Evolutionary conservation across 192 early-diverging fungal species (phyloP), one percentile per base, ranked within the genome.

Genomic region (Coemansia sp.): DNA sequence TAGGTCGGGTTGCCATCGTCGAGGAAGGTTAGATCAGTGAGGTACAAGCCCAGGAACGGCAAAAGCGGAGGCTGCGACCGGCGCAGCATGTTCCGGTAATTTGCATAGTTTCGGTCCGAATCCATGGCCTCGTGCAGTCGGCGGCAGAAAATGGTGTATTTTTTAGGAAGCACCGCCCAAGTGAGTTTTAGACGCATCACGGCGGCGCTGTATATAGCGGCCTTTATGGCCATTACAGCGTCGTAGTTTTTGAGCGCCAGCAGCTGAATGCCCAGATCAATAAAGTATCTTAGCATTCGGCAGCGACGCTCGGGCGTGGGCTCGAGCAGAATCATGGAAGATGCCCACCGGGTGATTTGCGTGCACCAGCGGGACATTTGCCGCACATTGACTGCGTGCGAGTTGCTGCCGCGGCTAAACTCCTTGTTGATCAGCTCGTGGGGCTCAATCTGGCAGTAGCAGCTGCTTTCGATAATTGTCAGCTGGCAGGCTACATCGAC

Each of bases 1-100:
- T 72, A 84, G 0, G 85, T 84, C 0, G 82, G 81, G 56, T 94
- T 93, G 1, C 92, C 91, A 51, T 92, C 91, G 48, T 92, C 86
- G 17, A 88, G 72, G 66, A 94, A 94, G 0, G 89, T 88, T 60
- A 94, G 67, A 50, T 94, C 92, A 8, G 84, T 88, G 14, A 94
- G 67, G 28, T 86, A 90, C 16, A 91, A 66, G 5, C 91, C 91
- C 12, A 93, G 75, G 48, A 90, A 93, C 0, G 91, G 91, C 3
- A 93, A 60, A 6, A 88, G 78, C 8, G 91, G 89, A 1, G 83
- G 71, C 28, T 73, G 65, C n/a, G 83, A 72, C 11, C 66, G 60
- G 20, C 67, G 69, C 16, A 84, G 44, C 23, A 81, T 44, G 42
- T 58, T 46, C 11, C 82, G 64, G 49, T 83, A 85, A 16, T 71